A percentile compares a stretch with the other conserved stretches of the same genome.
Evolutionary conservation across 257 asterid species (phyloP).

Genomic region (Primulina eburnea): DNA sequence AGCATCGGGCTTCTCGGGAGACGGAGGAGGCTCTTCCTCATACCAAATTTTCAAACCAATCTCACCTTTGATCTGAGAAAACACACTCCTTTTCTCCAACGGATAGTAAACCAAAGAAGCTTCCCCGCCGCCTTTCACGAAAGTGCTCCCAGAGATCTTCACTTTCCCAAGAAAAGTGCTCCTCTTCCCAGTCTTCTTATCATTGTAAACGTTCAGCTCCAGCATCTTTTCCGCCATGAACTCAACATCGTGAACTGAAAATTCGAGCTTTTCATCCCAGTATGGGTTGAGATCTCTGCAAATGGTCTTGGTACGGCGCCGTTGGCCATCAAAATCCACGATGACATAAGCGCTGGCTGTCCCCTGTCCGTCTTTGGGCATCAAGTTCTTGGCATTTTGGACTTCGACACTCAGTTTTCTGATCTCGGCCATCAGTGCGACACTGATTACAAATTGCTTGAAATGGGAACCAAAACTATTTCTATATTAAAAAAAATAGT

Average conservation of each 20-base stretch:
- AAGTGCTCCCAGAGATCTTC: conserved; percentile 62
- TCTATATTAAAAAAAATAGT: neutral
- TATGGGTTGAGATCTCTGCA: conserved; percentile 81
- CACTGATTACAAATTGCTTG: neutral
- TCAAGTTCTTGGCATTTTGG: conserved; percentile 73
- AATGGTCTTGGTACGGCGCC: conserved; percentile 79
- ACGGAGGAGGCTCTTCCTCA: conserved; percentile 51
- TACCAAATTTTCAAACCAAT: conserved; percentile 68
- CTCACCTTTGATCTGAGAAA: conserved; percentile 90
- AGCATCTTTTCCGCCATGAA: conserved; percentile 52
- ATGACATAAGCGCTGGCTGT: conserved; percentile 86
- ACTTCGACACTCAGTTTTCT: conserved; percentile 62
- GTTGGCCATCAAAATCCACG: conserved; percentile 83
- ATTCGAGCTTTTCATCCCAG: conserved; percentile 85
- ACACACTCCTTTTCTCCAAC: conserved; percentile 84
- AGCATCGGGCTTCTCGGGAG: conserved; percentile 43
- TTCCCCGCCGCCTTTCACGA: conserved; percentile 54
- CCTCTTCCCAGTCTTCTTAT: conserved; percentile 63
- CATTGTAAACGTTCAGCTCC: conserved; percentile 75
- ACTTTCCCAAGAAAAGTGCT: conserved; percentile 83
- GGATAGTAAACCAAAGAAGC: conserved; percentile 70
- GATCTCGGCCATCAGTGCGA: conserved; percentile 39
- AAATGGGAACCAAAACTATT: neutral
- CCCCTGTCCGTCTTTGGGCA: conserved; percentile 97
- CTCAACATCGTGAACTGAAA: conserved; percentile 55